Evolutionary conservation across 257 asterid species (phyloP).

Genomic region (Asclepias syriaca): DNA sequence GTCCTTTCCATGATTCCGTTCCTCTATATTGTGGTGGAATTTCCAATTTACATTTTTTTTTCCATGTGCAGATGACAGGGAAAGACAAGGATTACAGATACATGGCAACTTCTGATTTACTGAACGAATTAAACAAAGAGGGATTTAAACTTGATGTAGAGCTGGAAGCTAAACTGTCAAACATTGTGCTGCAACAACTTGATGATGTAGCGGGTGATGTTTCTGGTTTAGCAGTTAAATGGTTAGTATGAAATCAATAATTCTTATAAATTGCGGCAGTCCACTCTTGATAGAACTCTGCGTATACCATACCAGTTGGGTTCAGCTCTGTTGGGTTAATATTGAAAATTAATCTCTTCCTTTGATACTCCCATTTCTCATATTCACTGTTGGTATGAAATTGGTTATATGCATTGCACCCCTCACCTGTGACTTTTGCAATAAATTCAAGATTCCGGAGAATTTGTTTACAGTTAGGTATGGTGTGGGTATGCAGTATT

Average conservation of each 20-base stretch:
- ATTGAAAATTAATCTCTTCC: background rate
- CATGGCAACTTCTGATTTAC: conserved; percentile 99
- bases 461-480: too few relatives aligned
- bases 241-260: conserved; percentile 36
- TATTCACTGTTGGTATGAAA: background rate
- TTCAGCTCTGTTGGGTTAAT: background rate
- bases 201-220: conserved; percentile 99
- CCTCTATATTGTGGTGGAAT: background rate
- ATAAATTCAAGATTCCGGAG: background rate
- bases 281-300: background rate
- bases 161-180: conserved; percentile 75
- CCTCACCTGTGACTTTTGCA: background rate
- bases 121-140: conserved; percentile 83
- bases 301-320: background rate
- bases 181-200: conserved; percentile 83
- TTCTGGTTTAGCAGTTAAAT: conserved; percentile 97
- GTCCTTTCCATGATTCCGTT: background rate
- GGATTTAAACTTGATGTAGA: conserved; percentile 79
- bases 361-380: background rate
- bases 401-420: background rate
- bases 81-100: conserved; percentile 97
- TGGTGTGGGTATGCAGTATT: background rate
- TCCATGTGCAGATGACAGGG: conserved; percentile 82
- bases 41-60: background rate
- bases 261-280: conserved; percentile 1